These are phyloP conservation scores for Hippophae tibetana DNA, from an alignment of 306 rosid genomes.

Conservation along the genomic window DNA sequence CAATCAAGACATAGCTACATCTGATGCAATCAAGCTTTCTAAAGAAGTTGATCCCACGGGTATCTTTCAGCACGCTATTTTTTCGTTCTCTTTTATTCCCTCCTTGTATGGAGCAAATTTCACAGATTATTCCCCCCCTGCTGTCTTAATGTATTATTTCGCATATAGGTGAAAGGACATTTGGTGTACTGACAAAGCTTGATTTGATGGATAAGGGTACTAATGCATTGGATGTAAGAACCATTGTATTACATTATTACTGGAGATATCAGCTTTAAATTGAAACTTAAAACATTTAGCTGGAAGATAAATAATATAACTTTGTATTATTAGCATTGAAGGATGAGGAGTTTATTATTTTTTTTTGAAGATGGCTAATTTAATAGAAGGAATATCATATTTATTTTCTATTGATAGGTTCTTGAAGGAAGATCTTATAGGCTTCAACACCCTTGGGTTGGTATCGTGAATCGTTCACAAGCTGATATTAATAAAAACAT, in stretches of 20 bases:
- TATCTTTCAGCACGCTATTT: conserved; percentile 14
- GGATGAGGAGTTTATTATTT: background rate
- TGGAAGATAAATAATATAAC: conserved; percentile 1
- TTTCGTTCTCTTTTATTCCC: conserved; percentile 7
- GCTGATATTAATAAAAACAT: conserved; percentile 41
- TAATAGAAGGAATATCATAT: background rate
- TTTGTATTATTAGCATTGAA: too few species aligned
- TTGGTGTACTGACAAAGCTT: conserved; percentile 85
- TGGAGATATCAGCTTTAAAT: conserved; percentile 7
- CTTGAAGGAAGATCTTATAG: conserved; percentile 42
- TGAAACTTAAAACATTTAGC: conserved; percentile 15
- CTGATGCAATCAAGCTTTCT: conserved; percentile 78
- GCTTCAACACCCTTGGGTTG: conserved; percentile 53
- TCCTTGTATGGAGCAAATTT: background rate
- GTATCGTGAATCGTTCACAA: conserved; percentile 48
- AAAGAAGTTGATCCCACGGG: conserved; percentile 89
- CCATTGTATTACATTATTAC: conserved; percentile 5
- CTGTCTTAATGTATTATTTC: conserved; percentile 5
- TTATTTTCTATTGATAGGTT: conserved; percentile 24
- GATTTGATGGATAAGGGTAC: conserved; percentile 97
- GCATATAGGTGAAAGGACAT: conserved; percentile 69
- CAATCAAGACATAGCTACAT: conserved; percentile 87
- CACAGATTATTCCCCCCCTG: background rate
- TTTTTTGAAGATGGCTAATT: background rate
- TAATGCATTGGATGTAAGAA: conserved; percentile 71